Percentiles rank a stretch among this genome's conserved stretches.
These are phyloP conservation scores for Cantharellus anzutake DNA, from an alignment of 768 basidiomycete species.

Conservation along the genomic window DNA sequence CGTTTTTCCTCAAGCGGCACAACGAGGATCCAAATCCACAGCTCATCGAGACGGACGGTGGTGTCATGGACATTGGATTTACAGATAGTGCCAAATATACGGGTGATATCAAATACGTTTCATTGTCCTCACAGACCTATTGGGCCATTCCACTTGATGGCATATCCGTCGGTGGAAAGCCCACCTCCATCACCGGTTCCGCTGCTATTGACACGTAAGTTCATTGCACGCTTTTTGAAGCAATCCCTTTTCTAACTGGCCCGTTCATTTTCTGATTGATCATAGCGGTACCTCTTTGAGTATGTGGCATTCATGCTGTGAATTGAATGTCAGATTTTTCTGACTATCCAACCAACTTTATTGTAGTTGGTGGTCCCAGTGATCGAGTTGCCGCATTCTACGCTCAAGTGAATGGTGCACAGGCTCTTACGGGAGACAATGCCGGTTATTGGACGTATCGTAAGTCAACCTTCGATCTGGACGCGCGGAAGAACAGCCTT, in stretches of 20 bases:
- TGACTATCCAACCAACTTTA: too few species aligned
- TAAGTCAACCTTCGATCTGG: background rate
- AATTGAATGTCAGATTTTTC: too few species aligned
- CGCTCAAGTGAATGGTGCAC: background rate
- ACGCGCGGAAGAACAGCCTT: too few species aligned
- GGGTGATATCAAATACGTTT: background rate
- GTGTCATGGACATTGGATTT: background rate
- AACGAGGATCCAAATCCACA: background rate
- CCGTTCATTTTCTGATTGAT: too few species aligned
- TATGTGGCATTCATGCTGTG: background rate
- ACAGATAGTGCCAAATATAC: background rate
- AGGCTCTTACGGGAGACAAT: background rate
- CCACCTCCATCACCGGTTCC: background rate
- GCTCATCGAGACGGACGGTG: background rate
- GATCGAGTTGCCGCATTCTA: background rate
- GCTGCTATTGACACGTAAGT: background rate
- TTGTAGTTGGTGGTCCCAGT: background rate
- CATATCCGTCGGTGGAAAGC: background rate
- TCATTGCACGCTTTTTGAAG: background rate
- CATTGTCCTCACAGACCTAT: background rate
- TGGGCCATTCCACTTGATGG: background rate
- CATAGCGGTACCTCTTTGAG: background rate
- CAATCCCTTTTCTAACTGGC: background rate
- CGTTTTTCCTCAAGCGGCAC: background rate
- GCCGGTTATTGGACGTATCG: background rate